Evolutionary conservation across 225 moss, liverwort and hornwort genomes (phyloP), one percentile per base, ranked within the genome.

Genomic region (Marchantia polymorpha): DNA sequence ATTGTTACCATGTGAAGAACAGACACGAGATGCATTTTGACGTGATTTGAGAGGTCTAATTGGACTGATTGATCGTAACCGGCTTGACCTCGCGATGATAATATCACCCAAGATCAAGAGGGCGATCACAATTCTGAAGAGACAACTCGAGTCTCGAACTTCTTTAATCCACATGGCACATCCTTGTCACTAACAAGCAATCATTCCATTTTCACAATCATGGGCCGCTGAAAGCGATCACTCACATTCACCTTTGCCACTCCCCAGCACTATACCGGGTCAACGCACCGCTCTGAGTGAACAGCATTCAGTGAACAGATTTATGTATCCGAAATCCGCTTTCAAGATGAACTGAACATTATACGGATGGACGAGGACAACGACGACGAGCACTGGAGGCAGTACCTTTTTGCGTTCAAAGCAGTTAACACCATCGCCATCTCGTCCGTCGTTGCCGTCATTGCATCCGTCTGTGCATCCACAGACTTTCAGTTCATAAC

Each of bases 221-320:
- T 12, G 56, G 19, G 56, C 5, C 19, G 9, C 19, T 39, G 39
- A 39, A 39, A 39, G 39, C 39, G 39, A 39, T 2, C 5, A 39
- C 39, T 39, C 39, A 7, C 60, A 22, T 22, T 60, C 19, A 61
- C 61, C 61, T 61, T 61, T 23, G 22, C 22, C 61, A 59, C 19
- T 61, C 61, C 29, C 29, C 65, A 29, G 26, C 12, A 12, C 9
- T 27, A 65, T 11, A n/a, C 65, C 10, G 7, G 65, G 69, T 69
- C 69, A 69, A 69, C 69, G 69, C 39, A 69, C 46, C 46, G 69
- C 69, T 69, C 27, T 65, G 27, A 25, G 29, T 65, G 65, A 29
- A 65, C 27, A 29, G 69, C 17, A 69, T 69, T 69, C 17, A 39
- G 46, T 69, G 69, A 46, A 20, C 20, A 19, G 69, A 47, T 23